phyloP scores from a whole-genome alignment of 495 filamentous ascomycete genomes.

The Penicillium ochrochloron region DNA sequence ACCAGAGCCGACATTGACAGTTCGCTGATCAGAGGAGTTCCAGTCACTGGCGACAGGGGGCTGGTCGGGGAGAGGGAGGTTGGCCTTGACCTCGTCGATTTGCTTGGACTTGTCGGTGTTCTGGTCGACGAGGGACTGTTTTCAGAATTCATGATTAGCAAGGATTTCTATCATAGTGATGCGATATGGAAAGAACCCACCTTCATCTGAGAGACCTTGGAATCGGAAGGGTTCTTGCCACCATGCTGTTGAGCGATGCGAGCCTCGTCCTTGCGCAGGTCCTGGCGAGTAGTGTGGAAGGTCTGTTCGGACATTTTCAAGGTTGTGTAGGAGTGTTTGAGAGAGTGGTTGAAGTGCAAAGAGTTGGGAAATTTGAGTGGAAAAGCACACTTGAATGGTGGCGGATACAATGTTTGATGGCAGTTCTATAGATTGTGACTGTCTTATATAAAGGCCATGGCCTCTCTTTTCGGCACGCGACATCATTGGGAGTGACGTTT shows the following conservation, averaged over 20 bases:
- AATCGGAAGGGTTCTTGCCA: slow-evolving; percentile 50
- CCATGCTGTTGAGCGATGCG: slow-evolving; percentile 43
- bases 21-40: slow-evolving; percentile 70
- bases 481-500: slow-evolving; percentile 22
- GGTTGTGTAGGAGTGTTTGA: slow-evolving; percentile 2
- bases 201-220: slow-evolving; percentile 54
- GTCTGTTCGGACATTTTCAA: slow-evolving; percentile 54
- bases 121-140: slow-evolving; percentile 53
- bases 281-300: slow-evolving; percentile 56
- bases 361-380: not conserved
- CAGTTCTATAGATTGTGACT: not conserved
- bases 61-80: slow-evolving; percentile 79
- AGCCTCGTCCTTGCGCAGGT: slow-evolving; percentile 58
- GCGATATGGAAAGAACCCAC: slow-evolving; percentile 22
- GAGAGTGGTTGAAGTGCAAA: not conserved
- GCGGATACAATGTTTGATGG: not conserved
- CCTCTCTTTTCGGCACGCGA: not conserved
- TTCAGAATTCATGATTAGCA: not conserved
- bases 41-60: slow-evolving; percentile 76
- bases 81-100: slow-evolving; percentile 67
- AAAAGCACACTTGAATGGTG: not conserved
- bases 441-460: not conserved
- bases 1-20: slow-evolving; percentile 70
- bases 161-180: not conserved
- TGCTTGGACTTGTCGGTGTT: slow-evolving; percentile 61